phyloP scores from a whole-genome alignment of 192 early-diverging fungal genomes.

The Dissophora globulifera region DNA sequence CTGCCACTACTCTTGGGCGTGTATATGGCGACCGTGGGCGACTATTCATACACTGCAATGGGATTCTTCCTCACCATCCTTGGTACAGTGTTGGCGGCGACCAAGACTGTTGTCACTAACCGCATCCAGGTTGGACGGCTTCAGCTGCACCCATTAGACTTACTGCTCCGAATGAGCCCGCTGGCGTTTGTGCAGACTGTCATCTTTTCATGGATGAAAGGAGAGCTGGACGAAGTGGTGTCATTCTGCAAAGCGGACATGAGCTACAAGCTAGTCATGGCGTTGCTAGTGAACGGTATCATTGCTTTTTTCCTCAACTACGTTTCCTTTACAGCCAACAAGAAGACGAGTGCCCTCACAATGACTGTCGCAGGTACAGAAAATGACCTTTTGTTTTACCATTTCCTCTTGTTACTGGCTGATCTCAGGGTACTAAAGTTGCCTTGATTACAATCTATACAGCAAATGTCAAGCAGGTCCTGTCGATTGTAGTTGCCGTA shows the following conservation, averaged over 20 bases:
- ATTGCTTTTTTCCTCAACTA: conserved; percentile 90
- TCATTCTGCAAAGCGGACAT: conserved; percentile 57
- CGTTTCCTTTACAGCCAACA: conserved; percentile 89
- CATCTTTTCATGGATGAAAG: conserved; percentile 68
- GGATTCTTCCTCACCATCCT: conserved; percentile 84
- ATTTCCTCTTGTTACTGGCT: no score
- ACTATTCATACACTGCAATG: conserved; percentile 76
- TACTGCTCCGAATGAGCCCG: conserved; percentile 82
- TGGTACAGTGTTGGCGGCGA: conserved; percentile 79
- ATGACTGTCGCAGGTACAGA: conserved; percentile 75
- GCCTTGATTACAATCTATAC: no score
- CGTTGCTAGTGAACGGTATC: conserved; percentile 77
- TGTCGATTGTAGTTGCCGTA: conserved; percentile 72
- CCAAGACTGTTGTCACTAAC: conserved; percentile 90
- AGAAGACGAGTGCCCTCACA: conserved; percentile 84
- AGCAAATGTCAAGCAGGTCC: conserved; percentile 81
- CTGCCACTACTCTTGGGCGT: conserved; percentile 79
- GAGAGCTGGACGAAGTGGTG: conserved; percentile 66
- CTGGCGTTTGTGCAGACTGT: conserved; percentile 81
- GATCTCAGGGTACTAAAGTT: no score
- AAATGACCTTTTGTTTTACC: not conserved
- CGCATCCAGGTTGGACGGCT: conserved; percentile 80
- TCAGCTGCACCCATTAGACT: conserved; percentile 83
- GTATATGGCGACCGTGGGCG: conserved; percentile 83
- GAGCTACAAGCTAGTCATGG: conserved; percentile 56